Percentiles rank a stretch among this genome's conserved stretches.
Evolutionary conservation across 2,329 filamentous ascomycete genomes (phyloP).

Genomic region (Aspergillus fructus): DNA sequence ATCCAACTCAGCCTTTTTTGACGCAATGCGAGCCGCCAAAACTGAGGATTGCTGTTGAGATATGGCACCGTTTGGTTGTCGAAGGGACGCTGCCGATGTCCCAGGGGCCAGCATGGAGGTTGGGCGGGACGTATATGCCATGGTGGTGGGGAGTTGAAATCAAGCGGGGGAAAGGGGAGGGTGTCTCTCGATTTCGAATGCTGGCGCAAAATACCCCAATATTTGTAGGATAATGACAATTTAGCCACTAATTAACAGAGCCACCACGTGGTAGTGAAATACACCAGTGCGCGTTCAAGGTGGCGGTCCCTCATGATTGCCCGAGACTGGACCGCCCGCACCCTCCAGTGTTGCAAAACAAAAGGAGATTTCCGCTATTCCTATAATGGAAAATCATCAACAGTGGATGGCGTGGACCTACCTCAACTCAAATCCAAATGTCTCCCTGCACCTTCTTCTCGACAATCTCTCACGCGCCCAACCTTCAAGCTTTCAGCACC

Average conservation of each 20-base stretch:
- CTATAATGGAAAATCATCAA: slow-evolving; percentile 40
- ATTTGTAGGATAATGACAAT: neutral
- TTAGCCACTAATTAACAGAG: neutral
- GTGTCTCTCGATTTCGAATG: neutral
- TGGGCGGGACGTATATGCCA: slow-evolving; percentile 39
- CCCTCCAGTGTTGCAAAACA: slow-evolving; percentile 3
- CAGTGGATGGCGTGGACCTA: slow-evolving; percentile 20
- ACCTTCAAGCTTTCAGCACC: neutral
- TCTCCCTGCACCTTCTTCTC: neutral
- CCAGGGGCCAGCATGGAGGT: slow-evolving; percentile 32
- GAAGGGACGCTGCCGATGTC: slow-evolving; percentile 28
- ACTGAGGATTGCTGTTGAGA: slow-evolving; percentile 54
- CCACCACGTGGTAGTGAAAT: neutral
- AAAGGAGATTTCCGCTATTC: slow-evolving; percentile 25
- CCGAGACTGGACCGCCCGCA: neutral
- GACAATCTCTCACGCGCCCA: neutral
- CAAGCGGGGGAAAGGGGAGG: neutral
- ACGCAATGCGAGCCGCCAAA: slow-evolving; percentile 60
- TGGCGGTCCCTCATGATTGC: neutral
- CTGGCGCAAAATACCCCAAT: neutral
- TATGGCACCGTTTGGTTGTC: slow-evolving; percentile 29
- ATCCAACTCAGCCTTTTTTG: slow-evolving; percentile 64
- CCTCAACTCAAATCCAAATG: slow-evolving; percentile 2
- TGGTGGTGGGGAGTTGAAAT: slow-evolving; percentile 13
- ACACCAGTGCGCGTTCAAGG: neutral